These are phyloP conservation scores for Clonostachys solani DNA, from an alignment of 2,329 filamentous ascomycete genomes.

Conservation along the genomic window DNA sequence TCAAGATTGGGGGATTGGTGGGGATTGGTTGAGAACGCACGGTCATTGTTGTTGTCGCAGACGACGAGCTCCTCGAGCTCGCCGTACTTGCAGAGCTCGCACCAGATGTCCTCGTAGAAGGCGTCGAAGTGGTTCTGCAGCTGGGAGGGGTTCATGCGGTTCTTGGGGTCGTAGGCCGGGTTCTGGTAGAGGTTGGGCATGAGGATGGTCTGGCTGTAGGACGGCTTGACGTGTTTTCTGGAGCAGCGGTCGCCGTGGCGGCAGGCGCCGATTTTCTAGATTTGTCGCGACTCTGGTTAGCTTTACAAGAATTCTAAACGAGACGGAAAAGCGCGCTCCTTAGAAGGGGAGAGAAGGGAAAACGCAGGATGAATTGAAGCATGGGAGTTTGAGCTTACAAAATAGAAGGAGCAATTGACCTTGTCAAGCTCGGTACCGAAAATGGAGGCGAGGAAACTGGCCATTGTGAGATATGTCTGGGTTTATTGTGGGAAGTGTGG, in stretches of 20 bases:
- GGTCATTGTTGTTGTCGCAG: slow-evolving; percentile 99
- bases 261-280: slow-evolving; percentile 97
- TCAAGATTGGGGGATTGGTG: slow-evolving; percentile 7
- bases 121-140: slow-evolving; percentile 99
- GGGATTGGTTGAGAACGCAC: slow-evolving; percentile 38
- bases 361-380: background rate
- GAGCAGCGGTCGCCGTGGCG: slow-evolving; percentile 97
- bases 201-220: slow-evolving; percentile 95
- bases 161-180: slow-evolving; percentile 93
- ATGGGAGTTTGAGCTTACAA: slow-evolving; percentile 22
- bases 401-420: slow-evolving; percentile 99
- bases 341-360: background rate
- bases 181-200: slow-evolving; percentile 99
- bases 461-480: slow-evolving; percentile 52
- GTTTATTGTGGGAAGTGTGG: background rate
- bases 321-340: slow-evolving; percentile 1
- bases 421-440: slow-evolving; percentile 99
- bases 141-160: slow-evolving; percentile 93
- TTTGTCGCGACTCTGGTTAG: background rate
- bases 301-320: background rate
- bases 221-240: slow-evolving; percentile 98
- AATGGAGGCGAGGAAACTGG: slow-evolving; percentile 98
- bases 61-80: slow-evolving; percentile 97
- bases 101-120: slow-evolving; percentile 99
- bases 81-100: slow-evolving; percentile 98